phyloP scores from a whole-genome alignment of 2,329 filamentous ascomycete species.

The Hypocrella siamensis region DNA sequence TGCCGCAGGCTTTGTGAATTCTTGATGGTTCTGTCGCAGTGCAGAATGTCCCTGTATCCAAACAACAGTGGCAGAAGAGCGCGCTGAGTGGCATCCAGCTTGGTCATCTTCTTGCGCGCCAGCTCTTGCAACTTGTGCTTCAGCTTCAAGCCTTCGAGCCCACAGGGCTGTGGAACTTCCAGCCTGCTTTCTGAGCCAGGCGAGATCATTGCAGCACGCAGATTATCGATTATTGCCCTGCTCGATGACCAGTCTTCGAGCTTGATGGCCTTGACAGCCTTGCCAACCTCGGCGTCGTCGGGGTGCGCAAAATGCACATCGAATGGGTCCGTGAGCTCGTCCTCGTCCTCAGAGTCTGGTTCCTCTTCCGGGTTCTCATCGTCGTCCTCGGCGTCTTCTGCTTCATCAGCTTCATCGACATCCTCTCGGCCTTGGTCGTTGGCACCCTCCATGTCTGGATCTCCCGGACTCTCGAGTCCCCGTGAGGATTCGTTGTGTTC shows the following conservation, averaged over 20 bases:
- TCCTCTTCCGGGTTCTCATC: constrained; percentile 10
- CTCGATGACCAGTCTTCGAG: constrained; percentile 34
- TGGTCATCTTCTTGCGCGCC: constrained; percentile 34
- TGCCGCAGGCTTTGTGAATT: constrained; percentile 57
- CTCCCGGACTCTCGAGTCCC: constrained; percentile 5
- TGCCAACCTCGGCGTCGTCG: constrained; percentile 42
- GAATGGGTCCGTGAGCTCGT: constrained; percentile 53
- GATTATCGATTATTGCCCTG: constrained; percentile 28
- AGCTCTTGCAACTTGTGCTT: constrained; percentile 40
- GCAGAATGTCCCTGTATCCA: constrained; percentile 67
- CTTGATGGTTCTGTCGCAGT: constrained; percentile 51
- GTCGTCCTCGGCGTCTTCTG: constrained; percentile 6
- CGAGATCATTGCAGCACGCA: constrained; percentile 29
- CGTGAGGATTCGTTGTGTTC: constrained; percentile 18
- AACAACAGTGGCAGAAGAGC: constrained; percentile 59
- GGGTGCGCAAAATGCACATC: constrained; percentile 62
- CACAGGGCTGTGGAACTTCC: constrained; percentile 15
- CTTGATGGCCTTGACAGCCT: constrained; percentile 34
- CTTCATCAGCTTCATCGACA: constrained; percentile 11
- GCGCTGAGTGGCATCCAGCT: constrained; percentile 47
- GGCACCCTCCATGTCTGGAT: constrained; percentile 13
- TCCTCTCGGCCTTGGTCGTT: constrained; percentile 20
- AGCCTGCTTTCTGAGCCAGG: constrained; percentile 24
- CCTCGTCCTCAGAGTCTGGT: constrained; percentile 31
- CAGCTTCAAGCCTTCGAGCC: constrained; percentile 53